Conservation (phyloP, 208 protist genomes). For the Strigomonas oncopelti region DNA sequence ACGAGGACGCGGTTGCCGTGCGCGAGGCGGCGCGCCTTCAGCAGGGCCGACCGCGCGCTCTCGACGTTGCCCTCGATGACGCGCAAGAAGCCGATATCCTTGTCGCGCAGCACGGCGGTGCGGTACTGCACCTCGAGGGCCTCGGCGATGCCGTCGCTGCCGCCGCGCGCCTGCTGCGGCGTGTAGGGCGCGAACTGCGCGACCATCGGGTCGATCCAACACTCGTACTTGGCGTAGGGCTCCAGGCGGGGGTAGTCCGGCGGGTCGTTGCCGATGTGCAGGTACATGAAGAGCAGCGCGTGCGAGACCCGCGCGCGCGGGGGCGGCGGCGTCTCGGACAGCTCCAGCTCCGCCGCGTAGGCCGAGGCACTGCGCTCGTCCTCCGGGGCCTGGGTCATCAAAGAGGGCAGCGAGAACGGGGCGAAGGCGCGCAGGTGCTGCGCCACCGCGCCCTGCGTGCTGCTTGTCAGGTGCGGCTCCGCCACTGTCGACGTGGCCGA, state of each 20-base stretch:
- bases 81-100: constrained; percentile 52
- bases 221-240: constrained; percentile 95
- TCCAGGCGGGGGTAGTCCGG: constrained; percentile 94
- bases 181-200: constrained; percentile 37
- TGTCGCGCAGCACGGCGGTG: constrained; percentile 36
- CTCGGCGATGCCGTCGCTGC: constrained; percentile 82
- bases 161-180: constrained; percentile 29
- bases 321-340: constrained; percentile 17
- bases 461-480: constrained; percentile 12
- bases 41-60: constrained; percentile 85
- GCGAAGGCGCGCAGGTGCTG: constrained; percentile 68
- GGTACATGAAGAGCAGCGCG: constrained; percentile 92
- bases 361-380: constrained; percentile 19
- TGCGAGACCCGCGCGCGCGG: constrained; percentile 46
- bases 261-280: constrained; percentile 98
- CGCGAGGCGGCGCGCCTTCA: constrained; percentile 65
- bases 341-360: constrained; percentile 15
- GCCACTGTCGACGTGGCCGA: background rate
- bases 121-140: constrained; percentile 92
- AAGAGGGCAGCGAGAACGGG: constrained; percentile 52
- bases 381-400: constrained; percentile 40
- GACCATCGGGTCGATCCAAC: constrained; percentile 93
- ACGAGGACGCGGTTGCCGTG: constrained; percentile 94
- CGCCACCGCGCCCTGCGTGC: constrained; percentile 38
- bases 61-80: constrained; percentile 94